Evolutionary conservation across 2,329 filamentous ascomycete genomes (phyloP).

Genomic region (Nothophoma quercina): DNA sequence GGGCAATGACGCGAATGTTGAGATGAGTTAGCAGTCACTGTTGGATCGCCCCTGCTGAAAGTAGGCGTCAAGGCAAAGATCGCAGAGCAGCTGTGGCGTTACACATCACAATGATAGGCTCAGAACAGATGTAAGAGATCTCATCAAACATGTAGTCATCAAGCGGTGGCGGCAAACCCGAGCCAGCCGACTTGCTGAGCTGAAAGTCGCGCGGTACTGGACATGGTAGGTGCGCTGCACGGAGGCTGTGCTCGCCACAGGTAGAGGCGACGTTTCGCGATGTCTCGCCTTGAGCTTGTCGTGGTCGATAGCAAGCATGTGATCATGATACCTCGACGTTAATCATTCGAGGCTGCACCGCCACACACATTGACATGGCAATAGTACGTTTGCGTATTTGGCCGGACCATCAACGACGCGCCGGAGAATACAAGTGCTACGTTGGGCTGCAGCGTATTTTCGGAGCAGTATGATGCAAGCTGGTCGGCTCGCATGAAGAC

Average conservation of each 20-base stretch:
- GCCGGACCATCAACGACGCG: slow-evolving; percentile 2
- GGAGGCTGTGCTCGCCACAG: slow-evolving; percentile 36
- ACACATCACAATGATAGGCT: background rate
- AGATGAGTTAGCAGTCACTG: background rate
- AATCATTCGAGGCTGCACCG: slow-evolving; percentile 35
- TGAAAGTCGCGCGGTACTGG: slow-evolving; percentile 17
- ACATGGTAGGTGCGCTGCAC: slow-evolving; percentile 25
- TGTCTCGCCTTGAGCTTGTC: slow-evolving; percentile 2
- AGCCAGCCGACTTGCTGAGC: slow-evolving; percentile 12
- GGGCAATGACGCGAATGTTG: background rate
- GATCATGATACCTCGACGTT: slow-evolving; percentile 25
- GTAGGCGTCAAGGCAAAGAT: background rate
- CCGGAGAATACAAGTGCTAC: slow-evolving; percentile 25
- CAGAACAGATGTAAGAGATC: background rate
- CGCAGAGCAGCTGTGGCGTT: background rate
- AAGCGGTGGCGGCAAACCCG: slow-evolving; percentile 2
- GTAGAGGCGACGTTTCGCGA: slow-evolving; percentile 20
- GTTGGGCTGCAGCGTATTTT: slow-evolving; percentile 41
- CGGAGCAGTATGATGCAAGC: slow-evolving; percentile 41
- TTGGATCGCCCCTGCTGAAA: background rate
- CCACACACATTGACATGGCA: slow-evolving; percentile 32
- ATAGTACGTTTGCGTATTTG: slow-evolving; percentile 21
- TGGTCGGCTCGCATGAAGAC: slow-evolving; percentile 37
- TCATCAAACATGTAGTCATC: background rate
- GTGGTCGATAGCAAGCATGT: slow-evolving; percentile 33